Conservation (phyloP, 108 stramenopile species). For the Nitzschia palea region DNA sequence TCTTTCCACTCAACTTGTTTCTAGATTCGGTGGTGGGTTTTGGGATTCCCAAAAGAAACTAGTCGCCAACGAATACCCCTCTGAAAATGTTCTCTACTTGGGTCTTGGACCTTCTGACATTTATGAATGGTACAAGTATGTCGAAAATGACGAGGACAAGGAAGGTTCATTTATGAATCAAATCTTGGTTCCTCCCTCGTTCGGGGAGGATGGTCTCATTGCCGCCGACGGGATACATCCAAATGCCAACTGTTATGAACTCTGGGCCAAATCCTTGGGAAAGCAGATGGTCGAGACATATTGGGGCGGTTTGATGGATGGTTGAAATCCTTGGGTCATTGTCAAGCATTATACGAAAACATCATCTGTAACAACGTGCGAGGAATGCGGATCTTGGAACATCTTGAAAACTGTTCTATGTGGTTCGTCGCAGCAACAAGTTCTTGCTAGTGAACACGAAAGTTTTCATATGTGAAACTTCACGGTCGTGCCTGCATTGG, state of each 20-base stretch:
- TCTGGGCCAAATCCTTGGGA: conserved; percentile 41
- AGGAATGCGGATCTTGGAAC: too few species aligned
- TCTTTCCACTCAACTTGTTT: conserved; percentile 60
- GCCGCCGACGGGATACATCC: conserved; percentile 72
- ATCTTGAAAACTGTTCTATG: too few species aligned
- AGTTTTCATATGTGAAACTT: too few species aligned
- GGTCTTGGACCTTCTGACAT: conserved; percentile 46
- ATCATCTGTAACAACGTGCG: too few species aligned
- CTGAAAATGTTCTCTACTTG: conserved; percentile 45
- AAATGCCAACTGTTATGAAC: conserved; percentile 53
- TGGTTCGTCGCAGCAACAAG: too few species aligned
- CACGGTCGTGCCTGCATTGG: too few species aligned
- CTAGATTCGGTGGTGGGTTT: conserved; percentile 56
- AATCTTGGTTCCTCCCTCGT: neutral
- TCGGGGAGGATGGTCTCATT: conserved; percentile 20
- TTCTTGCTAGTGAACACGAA: too few species aligned
- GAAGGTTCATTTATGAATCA: neutral
- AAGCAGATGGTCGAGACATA: neutral
- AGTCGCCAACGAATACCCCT: conserved; percentile 31
- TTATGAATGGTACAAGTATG: conserved; percentile 42
- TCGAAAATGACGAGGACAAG: neutral
- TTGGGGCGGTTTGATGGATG: neutral
- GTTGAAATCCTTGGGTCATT: too few species aligned
- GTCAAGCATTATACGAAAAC: too few species aligned
- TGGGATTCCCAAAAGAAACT: conserved; percentile 69